phyloP scores from a whole-genome alignment of 345 rosid species.

The Erysimum cheiranthoides region DNA sequence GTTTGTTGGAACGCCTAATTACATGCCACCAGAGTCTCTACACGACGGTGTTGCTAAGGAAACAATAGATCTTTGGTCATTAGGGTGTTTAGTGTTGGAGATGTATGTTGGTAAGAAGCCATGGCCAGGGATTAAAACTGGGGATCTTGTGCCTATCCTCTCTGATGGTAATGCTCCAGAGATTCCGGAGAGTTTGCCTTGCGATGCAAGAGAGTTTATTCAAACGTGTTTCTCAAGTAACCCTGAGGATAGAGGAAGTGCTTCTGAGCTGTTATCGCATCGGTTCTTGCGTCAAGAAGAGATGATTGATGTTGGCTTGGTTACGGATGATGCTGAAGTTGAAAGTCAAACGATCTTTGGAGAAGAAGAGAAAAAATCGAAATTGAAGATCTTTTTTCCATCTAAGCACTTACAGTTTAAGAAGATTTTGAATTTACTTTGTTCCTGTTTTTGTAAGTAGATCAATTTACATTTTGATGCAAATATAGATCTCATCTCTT shows the following conservation, averaged over 20 bases:
- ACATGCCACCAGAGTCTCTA: constrained; percentile 32
- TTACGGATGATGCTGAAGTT: not conserved
- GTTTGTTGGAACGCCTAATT: not conserved
- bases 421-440: not conserved
- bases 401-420: not conserved
- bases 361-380: not conserved
- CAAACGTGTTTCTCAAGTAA: constrained; percentile 14
- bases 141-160: not conserved
- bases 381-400: not conserved
- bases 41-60: not conserved
- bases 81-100: constrained; percentile 35
- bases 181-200: constrained; percentile 20
- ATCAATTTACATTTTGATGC: not conserved
- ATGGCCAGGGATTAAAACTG: not conserved
- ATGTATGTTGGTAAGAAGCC: not conserved
- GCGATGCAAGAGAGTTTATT: constrained; percentile 22
- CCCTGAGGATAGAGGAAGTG: constrained; percentile 6
- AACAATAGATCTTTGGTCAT: constrained; percentile 34
- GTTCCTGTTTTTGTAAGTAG: not conserved
- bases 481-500: not conserved
- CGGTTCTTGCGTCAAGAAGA: not conserved
- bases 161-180: not conserved
- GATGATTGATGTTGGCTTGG: not conserved
- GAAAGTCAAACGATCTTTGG: not conserved
- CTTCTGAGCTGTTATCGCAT: not conserved